A percentile compares a stretch with the other conserved stretches of the same genome.
These are phyloP conservation scores for Endothia cerciana DNA, from an alignment of 2,329 filamentous ascomycete genomes.

Conservation along the genomic window DNA sequence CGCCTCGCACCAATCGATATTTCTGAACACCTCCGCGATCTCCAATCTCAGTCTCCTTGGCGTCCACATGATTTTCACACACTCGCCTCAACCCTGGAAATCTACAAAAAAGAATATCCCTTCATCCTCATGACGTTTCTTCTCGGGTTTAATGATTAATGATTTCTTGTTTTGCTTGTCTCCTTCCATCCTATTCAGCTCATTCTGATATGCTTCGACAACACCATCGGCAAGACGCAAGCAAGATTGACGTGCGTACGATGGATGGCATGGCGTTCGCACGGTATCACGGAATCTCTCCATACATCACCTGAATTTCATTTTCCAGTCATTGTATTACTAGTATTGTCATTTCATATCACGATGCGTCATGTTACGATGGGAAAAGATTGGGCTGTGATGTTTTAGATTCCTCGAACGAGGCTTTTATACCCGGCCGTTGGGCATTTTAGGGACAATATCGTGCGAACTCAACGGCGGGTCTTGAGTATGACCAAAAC, in stretches of 20 bases:
- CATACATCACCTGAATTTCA: background rate
- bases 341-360: background rate
- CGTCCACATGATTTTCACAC: constrained; percentile 7
- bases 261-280: constrained; percentile 8
- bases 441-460: constrained; percentile 9
- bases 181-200: background rate
- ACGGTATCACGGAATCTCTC: background rate
- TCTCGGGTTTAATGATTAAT: constrained; percentile 20
- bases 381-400: constrained; percentile 6
- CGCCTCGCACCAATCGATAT: constrained; percentile 49
- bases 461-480: constrained; percentile 6
- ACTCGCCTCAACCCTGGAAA: constrained; percentile 16
- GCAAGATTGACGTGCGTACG: constrained; percentile 21
- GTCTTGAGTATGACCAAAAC: constrained; percentile 8
- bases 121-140: constrained; percentile 21
- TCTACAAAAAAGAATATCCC: constrained; percentile 25
- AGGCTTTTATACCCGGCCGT: constrained; percentile 19
- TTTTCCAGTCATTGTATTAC: constrained; percentile 21
- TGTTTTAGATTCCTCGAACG: constrained; percentile 16
- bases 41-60: constrained; percentile 1
- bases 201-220: background rate
- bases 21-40: constrained; percentile 11
- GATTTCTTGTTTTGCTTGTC: background rate
- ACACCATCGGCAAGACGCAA: constrained; percentile 19
- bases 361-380: constrained; percentile 3